Evolutionary conservation across 208 protist genomes (phyloP).

Genomic region (Crithidia expoeki): DNA sequence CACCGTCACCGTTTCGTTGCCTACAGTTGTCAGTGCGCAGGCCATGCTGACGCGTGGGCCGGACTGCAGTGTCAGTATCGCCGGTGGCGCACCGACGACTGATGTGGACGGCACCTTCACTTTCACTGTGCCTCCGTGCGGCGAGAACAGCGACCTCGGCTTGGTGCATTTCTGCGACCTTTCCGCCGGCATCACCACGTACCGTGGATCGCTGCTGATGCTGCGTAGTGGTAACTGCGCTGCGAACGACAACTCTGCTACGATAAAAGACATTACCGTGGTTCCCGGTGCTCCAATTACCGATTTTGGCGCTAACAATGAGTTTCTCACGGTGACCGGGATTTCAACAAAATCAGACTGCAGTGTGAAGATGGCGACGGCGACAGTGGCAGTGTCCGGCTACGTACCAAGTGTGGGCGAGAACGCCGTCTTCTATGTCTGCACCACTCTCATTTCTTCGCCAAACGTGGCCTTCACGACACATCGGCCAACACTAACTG

Average conservation of each 20-base stretch:
- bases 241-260: slow-evolving; percentile 21
- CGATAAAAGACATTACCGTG: slow-evolving; percentile 34
- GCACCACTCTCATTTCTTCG: slow-evolving; percentile 26
- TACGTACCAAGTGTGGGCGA: slow-evolving; percentile 41
- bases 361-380: not conserved
- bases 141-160: slow-evolving; percentile 12
- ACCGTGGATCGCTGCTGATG: slow-evolving; percentile 31
- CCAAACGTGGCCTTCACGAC: slow-evolving; percentile 46
- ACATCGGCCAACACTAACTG: slow-evolving; percentile 34
- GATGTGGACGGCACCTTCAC: not conserved
- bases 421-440: slow-evolving; percentile 50
- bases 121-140: slow-evolving; percentile 7
- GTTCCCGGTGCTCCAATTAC: slow-evolving; percentile 36
- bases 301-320: slow-evolving; percentile 44
- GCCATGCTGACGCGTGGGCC: slow-evolving; percentile 11
- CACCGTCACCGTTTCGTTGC: slow-evolving; percentile 29
- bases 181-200: slow-evolving; percentile 22
- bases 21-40: slow-evolving; percentile 19
- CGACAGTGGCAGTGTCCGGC: slow-evolving; percentile 16
- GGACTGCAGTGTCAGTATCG: not conserved
- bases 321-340: slow-evolving; percentile 21
- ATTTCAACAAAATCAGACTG: slow-evolving; percentile 38
- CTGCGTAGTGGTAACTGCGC: slow-evolving; percentile 8
- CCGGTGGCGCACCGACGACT: not conserved
- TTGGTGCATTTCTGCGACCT: slow-evolving; percentile 23